Conservation (phyloP, 2,329 filamentous ascomycete genomes). For the Ascochyta pisi region DNA sequence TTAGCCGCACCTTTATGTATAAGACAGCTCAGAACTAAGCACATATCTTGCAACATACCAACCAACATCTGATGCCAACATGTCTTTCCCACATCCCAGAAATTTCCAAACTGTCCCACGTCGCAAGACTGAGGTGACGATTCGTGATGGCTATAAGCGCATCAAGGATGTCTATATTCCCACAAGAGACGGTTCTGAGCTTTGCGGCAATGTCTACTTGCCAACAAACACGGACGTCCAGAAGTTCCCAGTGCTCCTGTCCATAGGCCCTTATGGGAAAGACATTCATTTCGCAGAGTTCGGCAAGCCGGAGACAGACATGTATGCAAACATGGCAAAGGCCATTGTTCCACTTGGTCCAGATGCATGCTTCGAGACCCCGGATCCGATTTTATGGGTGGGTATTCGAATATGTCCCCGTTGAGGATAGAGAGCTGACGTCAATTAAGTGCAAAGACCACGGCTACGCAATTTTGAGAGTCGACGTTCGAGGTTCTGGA, state of each 20-base stretch:
- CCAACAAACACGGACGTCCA: background rate
- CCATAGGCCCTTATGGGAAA: background rate
- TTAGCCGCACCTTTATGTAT: background rate
- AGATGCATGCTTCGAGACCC: background rate
- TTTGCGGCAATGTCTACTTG: background rate
- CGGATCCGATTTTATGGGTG: background rate
- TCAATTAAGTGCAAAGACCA: background rate
- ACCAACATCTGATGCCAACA: background rate
- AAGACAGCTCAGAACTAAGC: background rate
- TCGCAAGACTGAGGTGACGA: background rate
- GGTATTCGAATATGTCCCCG: background rate
- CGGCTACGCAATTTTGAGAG: background rate
- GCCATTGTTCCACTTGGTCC: background rate
- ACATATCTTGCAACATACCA: background rate
- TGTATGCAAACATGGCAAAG: background rate
- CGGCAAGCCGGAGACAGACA: background rate
- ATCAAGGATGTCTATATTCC: background rate
- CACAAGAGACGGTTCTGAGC: background rate
- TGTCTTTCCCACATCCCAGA: background rate
- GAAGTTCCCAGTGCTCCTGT: background rate
- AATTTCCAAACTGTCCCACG: background rate
- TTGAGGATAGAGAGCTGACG: background rate
- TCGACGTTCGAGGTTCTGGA: background rate
- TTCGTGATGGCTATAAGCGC: background rate
- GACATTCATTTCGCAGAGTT: background rate